Conservation (phyloP, 306 rosid species). For the Cajanus cajan region DNA sequence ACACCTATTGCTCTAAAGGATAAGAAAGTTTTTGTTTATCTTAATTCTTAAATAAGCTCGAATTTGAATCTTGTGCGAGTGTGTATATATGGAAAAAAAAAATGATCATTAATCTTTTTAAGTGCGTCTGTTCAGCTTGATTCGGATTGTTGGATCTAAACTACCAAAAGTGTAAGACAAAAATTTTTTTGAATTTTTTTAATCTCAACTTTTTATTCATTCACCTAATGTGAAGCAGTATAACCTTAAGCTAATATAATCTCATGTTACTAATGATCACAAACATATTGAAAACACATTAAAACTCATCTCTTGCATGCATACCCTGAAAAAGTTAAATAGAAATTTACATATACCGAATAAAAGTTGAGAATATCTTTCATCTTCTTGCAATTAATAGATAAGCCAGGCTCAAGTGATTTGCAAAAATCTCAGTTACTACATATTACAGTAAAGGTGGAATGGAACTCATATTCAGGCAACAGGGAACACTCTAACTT, state of each 20-base stretch:
- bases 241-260: not conserved
- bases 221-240: not conserved
- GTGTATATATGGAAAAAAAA: too few species aligned
- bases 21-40: too few species aligned
- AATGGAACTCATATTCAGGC: constrained; percentile 27
- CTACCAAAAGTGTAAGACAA: too few species aligned
- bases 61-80: too few species aligned
- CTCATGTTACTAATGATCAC: not conserved
- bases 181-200: too few species aligned
- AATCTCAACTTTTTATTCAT: too few species aligned
- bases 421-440: constrained; percentile 35
- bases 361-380: constrained; percentile 1
- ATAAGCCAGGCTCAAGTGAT: constrained; percentile 27
- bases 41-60: too few species aligned
- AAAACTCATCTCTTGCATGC: not conserved
- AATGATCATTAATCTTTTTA: too few species aligned
- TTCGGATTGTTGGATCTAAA: too few species aligned
- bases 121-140: too few species aligned
- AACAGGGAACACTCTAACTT: constrained; percentile 54
- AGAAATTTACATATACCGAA: not conserved
- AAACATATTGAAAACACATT: not conserved
- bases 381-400: constrained; percentile 41
- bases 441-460: not conserved
- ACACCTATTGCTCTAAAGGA: too few species aligned
- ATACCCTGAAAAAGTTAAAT: not conserved